Conservation (phyloP, 129 eudicot genomes). For the Silybum marianum region DNA sequence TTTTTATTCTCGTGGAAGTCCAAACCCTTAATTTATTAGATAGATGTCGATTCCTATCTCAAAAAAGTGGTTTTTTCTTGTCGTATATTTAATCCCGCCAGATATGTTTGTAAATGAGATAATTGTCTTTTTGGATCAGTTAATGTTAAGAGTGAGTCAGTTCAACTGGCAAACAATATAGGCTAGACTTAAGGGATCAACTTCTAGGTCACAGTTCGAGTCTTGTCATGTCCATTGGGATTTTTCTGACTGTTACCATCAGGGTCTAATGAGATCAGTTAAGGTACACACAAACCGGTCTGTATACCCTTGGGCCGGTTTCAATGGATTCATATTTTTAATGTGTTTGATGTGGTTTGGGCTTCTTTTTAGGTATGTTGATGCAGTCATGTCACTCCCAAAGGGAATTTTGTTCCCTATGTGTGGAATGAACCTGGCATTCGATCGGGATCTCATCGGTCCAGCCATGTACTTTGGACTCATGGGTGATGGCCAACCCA, state of each 20-base stretch:
- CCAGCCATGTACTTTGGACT: conserved; percentile 99
- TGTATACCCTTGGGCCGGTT: background rate
- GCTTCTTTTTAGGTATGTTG: conserved; percentile 66
- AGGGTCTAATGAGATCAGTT: background rate
- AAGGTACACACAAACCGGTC: background rate
- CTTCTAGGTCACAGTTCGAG: no score
- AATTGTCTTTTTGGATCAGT: no score
- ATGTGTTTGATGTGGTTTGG: conserved; percentile 10
- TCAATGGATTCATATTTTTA: background rate
- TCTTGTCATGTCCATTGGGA: background rate
- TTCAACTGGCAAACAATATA: no score
- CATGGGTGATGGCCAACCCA: conserved; percentile 98
- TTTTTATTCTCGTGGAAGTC: no score
- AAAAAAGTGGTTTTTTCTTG: no score
- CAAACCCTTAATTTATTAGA: no score
- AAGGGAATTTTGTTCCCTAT: conserved; percentile 88
- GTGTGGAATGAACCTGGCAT: conserved; percentile 96
- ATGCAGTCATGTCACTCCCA: conserved; percentile 88
- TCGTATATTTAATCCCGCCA: no score
- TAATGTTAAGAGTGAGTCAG: no score
- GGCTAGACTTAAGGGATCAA: background rate
- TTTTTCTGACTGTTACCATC: background rate
- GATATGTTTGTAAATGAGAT: no score
- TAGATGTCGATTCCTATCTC: no score
- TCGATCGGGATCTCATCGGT: conserved; percentile 83